Evolutionary conservation across 1,284 basidiomycete genomes (phyloP), one percentile per base, ranked within the genome.

Genomic region (Ganoderma leucocontextum): DNA sequence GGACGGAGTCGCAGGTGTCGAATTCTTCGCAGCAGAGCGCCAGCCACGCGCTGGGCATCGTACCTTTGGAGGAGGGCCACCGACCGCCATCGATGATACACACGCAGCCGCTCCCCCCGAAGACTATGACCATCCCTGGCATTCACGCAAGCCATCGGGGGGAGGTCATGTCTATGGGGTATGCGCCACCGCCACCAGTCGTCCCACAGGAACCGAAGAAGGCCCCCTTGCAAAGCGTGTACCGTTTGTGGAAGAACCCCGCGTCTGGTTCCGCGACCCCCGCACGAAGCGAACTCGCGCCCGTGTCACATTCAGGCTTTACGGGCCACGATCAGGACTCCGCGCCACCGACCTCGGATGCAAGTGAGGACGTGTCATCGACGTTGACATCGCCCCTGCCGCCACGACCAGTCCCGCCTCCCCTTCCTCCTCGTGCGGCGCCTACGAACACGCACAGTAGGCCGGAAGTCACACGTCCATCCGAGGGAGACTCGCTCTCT

Each of bases 61-160:
- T 69, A 13, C 66, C 42, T 2, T 8, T 73, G 6, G 77, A 77
- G 47, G 73, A 75, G 35, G 75, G 75, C n/a, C 72, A 75, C 25
- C 79, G 79, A 15, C 84, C 86, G 17, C 74, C 79, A 38, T 72
- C 79, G 35, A 85, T 87, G 1, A 91, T 93, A 69, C 87, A 89
- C 71, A 88, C 88, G 4, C 92, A 94, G 75, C 92, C 92, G 5
- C 79, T 83, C 1, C 87, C 88, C 74, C 89, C 87, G 33, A 90
- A 87, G 73, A 90, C 85, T 59, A 94, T 94, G 92, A 90, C 86
- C 15, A 93, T 94, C 70, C 92, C 92, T 12, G 91, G 91, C 2
- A 94, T 94, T 67, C 92, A 94, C 74, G 91, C 87, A 8, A 91
- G 88, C 72, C 90, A 93, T 75, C 86, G 86, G n/a, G 91, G 90